phyloP scores from a whole-genome alignment of 1,284 basidiomycete species.

The Ustilago trichophora region DNA sequence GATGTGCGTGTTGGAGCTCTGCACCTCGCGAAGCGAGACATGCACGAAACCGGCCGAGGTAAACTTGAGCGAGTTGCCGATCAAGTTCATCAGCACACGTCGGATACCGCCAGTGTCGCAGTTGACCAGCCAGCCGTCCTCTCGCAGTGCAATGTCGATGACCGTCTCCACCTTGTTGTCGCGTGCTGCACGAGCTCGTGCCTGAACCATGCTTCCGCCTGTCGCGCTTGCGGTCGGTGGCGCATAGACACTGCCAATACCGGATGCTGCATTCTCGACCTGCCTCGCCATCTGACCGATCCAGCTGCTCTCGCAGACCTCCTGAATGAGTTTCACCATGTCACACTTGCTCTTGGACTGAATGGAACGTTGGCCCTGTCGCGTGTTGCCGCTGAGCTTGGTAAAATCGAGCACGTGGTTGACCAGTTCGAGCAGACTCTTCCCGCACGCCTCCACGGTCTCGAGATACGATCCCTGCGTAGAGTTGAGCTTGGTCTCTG shows the following conservation, averaged over 20 bases:
- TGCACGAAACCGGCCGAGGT: constrained; percentile 87
- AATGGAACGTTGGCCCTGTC: constrained; percentile 59
- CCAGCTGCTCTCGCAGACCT: constrained; percentile 94
- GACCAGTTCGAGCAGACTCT: constrained; percentile 73
- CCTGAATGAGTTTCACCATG: constrained; percentile 88
- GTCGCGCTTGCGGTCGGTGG: constrained; percentile 68
- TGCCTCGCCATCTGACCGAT: constrained; percentile 84
- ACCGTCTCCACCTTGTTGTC: constrained; percentile 80
- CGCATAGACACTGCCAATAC: constrained; percentile 91
- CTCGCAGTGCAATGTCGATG: constrained; percentile 81
- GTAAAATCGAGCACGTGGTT: constrained; percentile 98
- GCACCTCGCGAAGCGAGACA: constrained; percentile 80
- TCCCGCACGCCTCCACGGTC: constrained; percentile 70
- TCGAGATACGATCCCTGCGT: constrained; percentile 87
- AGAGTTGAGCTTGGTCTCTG: constrained; percentile 81
- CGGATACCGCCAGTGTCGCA: constrained; percentile 93
- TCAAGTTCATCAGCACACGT: constrained; percentile 91
- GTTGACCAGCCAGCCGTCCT: constrained; percentile 82
- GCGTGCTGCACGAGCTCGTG: constrained; percentile 28
- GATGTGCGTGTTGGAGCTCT: constrained; percentile 72
- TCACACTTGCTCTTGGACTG: constrained; percentile 69
- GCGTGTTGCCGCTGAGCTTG: constrained; percentile 81
- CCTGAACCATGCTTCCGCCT: constrained; percentile 20
- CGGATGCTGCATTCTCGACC: constrained; percentile 69
- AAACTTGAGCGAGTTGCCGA: constrained; percentile 91